These are phyloP conservation scores for Colletotrichum caudatum DNA, from an alignment of 2,329 filamentous ascomycete genomes.

Conservation along the genomic window DNA sequence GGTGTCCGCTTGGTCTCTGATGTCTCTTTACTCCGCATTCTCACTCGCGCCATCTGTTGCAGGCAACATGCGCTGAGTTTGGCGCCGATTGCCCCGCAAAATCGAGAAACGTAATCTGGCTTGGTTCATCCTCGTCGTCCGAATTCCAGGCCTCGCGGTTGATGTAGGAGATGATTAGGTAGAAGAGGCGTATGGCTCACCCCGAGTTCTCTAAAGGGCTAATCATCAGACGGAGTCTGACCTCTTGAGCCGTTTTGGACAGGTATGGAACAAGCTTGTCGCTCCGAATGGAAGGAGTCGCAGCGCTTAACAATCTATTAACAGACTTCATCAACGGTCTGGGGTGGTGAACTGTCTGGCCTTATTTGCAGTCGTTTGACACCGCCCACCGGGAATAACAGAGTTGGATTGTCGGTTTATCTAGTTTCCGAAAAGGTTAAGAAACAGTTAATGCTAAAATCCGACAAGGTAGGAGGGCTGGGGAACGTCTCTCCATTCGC, in stretches of 20 bases:
- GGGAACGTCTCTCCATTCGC: background rate
- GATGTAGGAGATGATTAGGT: background rate
- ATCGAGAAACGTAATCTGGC: constrained; percentile 32
- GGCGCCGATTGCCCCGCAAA: constrained; percentile 46
- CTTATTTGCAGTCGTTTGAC: too few relatives aligned
- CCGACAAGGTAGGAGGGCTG: background rate
- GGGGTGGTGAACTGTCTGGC: constrained; percentile 62
- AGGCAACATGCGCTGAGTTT: constrained; percentile 66
- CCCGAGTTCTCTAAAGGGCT: constrained; percentile 57
- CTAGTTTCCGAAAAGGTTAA: too few relatives aligned
- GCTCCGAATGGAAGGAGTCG: constrained; percentile 61
- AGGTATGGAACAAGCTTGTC: background rate
- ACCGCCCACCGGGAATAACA: too few relatives aligned
- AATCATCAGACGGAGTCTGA: constrained; percentile 49
- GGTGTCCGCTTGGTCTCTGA: constrained; percentile 55
- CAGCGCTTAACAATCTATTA: constrained; percentile 60
- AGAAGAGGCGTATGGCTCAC: constrained; percentile 43
- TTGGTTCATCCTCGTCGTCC: constrained; percentile 41
- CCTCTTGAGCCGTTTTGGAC: constrained; percentile 12
- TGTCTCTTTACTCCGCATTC: constrained; percentile 60
- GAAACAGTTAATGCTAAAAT: too few relatives aligned
- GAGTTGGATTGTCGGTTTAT: too few relatives aligned
- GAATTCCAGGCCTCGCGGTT: constrained; percentile 40
- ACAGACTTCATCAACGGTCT: constrained; percentile 58
- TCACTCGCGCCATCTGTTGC: constrained; percentile 65